Conservation (phyloP, 2,329 filamentous ascomycete species). For the Neopestalotiopsis sp. region DNA sequence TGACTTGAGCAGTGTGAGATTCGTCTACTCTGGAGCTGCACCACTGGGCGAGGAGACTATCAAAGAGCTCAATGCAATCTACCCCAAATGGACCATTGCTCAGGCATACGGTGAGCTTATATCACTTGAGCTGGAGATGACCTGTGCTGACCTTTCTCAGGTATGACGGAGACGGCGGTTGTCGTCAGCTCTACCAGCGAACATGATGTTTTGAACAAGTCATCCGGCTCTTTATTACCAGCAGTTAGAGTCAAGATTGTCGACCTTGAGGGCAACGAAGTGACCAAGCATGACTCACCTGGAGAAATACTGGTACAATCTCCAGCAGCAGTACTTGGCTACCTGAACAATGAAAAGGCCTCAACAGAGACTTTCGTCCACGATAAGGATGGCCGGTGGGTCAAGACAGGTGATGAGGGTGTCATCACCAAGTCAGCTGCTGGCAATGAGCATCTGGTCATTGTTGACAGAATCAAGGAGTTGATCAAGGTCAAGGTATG, state of each 20-base stretch:
- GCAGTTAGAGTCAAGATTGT: constrained; percentile 70
- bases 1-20: constrained; percentile 71
- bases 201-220: constrained; percentile 72
- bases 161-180: neutral
- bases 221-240: constrained; percentile 73
- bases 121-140: constrained; percentile 66
- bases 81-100: constrained; percentile 62
- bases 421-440: constrained; percentile 66
- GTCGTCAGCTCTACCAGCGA: constrained; percentile 56
- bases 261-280: constrained; percentile 70
- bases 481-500: constrained; percentile 57
- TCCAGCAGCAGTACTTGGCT: constrained; percentile 80
- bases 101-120: constrained; percentile 81
- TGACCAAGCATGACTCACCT: constrained; percentile 68
- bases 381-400: constrained; percentile 73
- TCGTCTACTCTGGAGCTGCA: constrained; percentile 77
- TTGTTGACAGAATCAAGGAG: constrained; percentile 74
- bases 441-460: constrained; percentile 81
- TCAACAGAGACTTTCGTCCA: constrained; percentile 78
- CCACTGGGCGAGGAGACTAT: constrained; percentile 78
- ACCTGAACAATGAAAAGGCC: constrained; percentile 85
- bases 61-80: constrained; percentile 49
- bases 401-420: constrained; percentile 86
- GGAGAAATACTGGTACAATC: constrained; percentile 83
- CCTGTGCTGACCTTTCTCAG: neutral